These are phyloP conservation scores for Neopestalotiopsis clavispora DNA, from an alignment of 2,329 filamentous ascomycete species.

Conservation along the genomic window DNA sequence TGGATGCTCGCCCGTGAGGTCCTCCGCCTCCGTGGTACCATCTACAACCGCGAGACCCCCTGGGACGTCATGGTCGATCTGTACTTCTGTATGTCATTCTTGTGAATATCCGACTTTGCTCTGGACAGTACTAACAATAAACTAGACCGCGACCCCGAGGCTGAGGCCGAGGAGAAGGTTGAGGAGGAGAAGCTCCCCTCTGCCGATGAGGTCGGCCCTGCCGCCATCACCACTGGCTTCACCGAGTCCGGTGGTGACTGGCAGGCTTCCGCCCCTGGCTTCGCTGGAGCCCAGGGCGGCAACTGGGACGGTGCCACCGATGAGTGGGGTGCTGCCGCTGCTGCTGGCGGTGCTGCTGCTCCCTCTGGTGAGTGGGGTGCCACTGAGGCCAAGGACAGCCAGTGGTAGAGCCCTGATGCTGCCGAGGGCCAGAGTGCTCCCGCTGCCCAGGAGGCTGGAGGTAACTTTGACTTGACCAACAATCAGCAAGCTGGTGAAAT, in stretches of 20 bases:
- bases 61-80: constrained; percentile 99
- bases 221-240: constrained; percentile 80
- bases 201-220: constrained; percentile 82
- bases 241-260: constrained; percentile 72
- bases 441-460: background rate
- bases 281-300: constrained; percentile 63
- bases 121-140: constrained; percentile 23
- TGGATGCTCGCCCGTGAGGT: constrained; percentile 99
- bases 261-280: constrained; percentile 79
- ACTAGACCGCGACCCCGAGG: constrained; percentile 93
- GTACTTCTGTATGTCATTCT: constrained; percentile 81
- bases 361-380: constrained; percentile 75
- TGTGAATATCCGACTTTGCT: too few species aligned
- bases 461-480: constrained; percentile 16
- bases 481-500: background rate
- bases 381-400: constrained; percentile 50
- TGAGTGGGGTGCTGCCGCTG: constrained; percentile 65
- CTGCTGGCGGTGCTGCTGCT: constrained; percentile 59
- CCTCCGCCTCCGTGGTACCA: constrained; percentile 96
- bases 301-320: constrained; percentile 62
- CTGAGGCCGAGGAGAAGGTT: constrained; percentile 97
- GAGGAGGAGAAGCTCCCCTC: constrained; percentile 90
- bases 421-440: background rate
- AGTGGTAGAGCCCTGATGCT: constrained; percentile 32
- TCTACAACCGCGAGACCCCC: constrained; percentile 92